phyloP scores from a whole-genome alignment of 208 protist genomes.

The Trypanosomatidae sp. region DNA sequence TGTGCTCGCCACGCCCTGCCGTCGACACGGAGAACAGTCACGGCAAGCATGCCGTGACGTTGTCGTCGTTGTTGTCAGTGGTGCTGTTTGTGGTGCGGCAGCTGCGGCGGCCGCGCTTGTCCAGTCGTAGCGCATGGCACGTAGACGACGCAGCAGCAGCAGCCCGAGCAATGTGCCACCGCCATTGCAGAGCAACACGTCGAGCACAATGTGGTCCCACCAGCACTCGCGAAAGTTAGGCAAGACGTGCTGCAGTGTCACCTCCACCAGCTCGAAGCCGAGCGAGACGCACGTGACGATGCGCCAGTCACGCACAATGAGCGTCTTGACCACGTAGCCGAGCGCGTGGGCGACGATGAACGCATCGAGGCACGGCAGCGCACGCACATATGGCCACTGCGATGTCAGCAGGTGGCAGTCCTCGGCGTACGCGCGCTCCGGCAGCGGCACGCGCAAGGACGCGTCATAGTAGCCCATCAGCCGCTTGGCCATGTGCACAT shows the following conservation, averaged over 20 bases:
- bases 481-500: slow-evolving; percentile 26
- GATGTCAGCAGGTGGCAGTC: slow-evolving; percentile 88
- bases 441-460: slow-evolving; percentile 34
- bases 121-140: slow-evolving; percentile 75
- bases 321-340: slow-evolving; percentile 90
- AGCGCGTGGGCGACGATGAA: slow-evolving; percentile 92
- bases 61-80: too few relatives aligned
- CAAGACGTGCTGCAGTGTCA: slow-evolving; percentile 91
- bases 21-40: too few relatives aligned
- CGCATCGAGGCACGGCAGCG: slow-evolving; percentile 80
- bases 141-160: slow-evolving; percentile 35
- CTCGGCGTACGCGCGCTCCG: slow-evolving; percentile 87
- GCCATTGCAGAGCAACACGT: slow-evolving; percentile 93
- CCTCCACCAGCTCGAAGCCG: slow-evolving; percentile 92
- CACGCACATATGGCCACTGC: slow-evolving; percentile 61
- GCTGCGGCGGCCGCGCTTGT: too few relatives aligned
- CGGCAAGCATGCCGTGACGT: too few relatives aligned
- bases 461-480: slow-evolving; percentile 80
- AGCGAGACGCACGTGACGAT: slow-evolving; percentile 79
- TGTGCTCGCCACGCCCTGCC: slow-evolving; percentile 45
- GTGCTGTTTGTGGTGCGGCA: too few relatives aligned
- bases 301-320: slow-evolving; percentile 90
- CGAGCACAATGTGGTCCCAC: slow-evolving; percentile 95
- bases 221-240: slow-evolving; percentile 97
- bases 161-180: slow-evolving; percentile 90